Percentiles rank a stretch among this genome's conserved stretches.
These are phyloP conservation scores for Pichia sorboxylosa DNA, from an alignment of 1,139 yeast species.

Conservation along the genomic window DNA sequence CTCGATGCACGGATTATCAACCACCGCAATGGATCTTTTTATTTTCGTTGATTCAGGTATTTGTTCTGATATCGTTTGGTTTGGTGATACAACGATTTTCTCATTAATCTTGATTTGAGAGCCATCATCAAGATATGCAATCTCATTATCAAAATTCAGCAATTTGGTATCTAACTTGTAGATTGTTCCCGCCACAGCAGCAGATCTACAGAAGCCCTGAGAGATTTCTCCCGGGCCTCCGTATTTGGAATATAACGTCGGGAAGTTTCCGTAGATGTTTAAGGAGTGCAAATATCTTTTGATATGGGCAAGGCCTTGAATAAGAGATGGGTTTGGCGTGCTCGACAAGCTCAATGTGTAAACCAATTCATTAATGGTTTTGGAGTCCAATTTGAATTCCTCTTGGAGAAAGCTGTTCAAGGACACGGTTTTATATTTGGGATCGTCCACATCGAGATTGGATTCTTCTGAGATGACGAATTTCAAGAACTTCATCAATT, in stretches of 20 bases:
- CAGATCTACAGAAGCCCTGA: constrained; percentile 94
- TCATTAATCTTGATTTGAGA: constrained; percentile 64
- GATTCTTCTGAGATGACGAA: constrained; percentile 54
- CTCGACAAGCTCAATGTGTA: constrained; percentile 77
- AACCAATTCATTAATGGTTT: constrained; percentile 73
- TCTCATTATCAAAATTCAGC: constrained; percentile 48
- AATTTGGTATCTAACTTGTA: constrained; percentile 69
- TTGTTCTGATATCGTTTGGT: constrained; percentile 35
- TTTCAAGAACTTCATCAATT: constrained; percentile 85
- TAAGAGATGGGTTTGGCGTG: constrained; percentile 46
- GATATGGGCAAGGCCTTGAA: constrained; percentile 68
- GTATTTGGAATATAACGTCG: constrained; percentile 81
- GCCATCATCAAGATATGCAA: constrained; percentile 71
- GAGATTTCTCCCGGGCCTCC: constrained; percentile 96
- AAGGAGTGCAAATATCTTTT: constrained; percentile 76
- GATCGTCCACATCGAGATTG: background rate
- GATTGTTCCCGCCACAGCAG: constrained; percentile 96
- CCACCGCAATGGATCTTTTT: constrained; percentile 71
- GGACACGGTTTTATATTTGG: constrained; percentile 17
- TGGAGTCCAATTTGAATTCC: constrained; percentile 52
- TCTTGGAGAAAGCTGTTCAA: constrained; percentile 39
- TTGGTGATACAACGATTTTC: constrained; percentile 59
- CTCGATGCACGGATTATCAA: constrained; percentile 76
- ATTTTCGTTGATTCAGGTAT: constrained; percentile 37
- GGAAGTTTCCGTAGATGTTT: constrained; percentile 90